Conservation (phyloP, 2,329 filamentous ascomycete genomes). For the Curvularia spicifera region DNA sequence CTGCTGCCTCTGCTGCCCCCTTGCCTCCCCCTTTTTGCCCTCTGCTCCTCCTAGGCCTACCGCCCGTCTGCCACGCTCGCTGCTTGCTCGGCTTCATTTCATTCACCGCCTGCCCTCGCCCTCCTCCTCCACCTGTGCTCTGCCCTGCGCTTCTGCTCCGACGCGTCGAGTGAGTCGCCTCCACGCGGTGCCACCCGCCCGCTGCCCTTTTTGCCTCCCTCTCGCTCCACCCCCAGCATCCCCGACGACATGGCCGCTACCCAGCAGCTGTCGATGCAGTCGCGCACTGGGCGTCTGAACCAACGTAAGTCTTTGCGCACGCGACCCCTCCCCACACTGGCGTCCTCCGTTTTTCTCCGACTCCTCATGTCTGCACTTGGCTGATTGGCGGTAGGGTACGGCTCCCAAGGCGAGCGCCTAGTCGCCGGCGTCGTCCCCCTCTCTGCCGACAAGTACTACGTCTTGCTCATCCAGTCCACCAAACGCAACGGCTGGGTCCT, state of each 20-base stretch:
- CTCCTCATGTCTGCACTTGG: neutral
- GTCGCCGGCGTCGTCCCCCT: slow-evolving; percentile 94
- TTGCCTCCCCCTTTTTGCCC: slow-evolving; percentile 9
- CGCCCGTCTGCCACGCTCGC: slow-evolving; percentile 17
- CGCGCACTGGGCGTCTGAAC: slow-evolving; percentile 76
- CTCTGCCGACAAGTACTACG: slow-evolving; percentile 82
- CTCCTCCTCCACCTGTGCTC: slow-evolving; percentile 25
- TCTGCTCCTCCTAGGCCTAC: neutral
- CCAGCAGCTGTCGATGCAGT: slow-evolving; percentile 62
- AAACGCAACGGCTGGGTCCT: slow-evolving; percentile 93
- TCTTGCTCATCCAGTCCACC: slow-evolving; percentile 92
- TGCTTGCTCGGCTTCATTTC: slow-evolving; percentile 38
- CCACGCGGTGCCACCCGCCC: slow-evolving; percentile 11
- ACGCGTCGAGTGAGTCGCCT: slow-evolving; percentile 25
- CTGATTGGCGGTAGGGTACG: slow-evolving; percentile 72
- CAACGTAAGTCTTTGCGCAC: slow-evolving; percentile 70
- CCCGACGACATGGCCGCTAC: slow-evolving; percentile 52
- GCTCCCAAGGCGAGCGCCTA: slow-evolving; percentile 86
- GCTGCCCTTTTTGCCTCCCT: neutral
- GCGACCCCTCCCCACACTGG: slow-evolving; percentile 18
- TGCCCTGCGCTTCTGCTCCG: slow-evolving; percentile 11
- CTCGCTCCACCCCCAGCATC: slow-evolving; percentile 1
- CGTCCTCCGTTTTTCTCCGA: neutral
- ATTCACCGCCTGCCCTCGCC: slow-evolving; percentile 31
- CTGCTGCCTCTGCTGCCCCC: slow-evolving; percentile 11